Percentiles rank a stretch among this genome's conserved stretches.
phyloP scores from a whole-genome alignment of 805 yeast species.

The Metschnikowia cubensis region DNA sequence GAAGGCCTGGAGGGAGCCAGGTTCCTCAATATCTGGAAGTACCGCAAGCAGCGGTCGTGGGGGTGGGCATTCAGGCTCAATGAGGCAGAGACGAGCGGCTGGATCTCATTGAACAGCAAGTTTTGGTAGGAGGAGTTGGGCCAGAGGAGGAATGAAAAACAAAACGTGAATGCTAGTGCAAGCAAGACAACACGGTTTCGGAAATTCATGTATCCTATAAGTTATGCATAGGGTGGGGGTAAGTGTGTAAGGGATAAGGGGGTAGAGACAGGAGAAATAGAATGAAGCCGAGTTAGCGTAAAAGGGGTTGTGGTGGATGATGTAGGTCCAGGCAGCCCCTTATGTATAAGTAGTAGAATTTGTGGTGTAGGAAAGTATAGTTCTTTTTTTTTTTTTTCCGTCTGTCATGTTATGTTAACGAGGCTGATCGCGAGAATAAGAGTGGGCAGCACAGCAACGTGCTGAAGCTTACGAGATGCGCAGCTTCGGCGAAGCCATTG shows the following conservation, averaged over 20 bases:
- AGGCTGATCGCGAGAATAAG: slow-evolving; percentile 1
- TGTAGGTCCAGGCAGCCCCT: not conserved
- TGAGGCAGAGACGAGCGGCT: slow-evolving; percentile 5
- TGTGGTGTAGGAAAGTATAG: not conserved
- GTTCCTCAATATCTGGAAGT: slow-evolving; percentile 9
- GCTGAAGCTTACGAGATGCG: not conserved
- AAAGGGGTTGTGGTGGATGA: not conserved
- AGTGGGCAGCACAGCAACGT: not conserved
- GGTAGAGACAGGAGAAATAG: not conserved
- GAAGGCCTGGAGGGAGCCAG: slow-evolving; percentile 10
- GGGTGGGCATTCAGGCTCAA: slow-evolving; percentile 4
- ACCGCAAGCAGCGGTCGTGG: slow-evolving; percentile 9
- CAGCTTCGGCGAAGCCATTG: not conserved
- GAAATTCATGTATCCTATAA: slow-evolving; percentile 11
- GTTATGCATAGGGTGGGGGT: not conserved
- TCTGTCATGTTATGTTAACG: not conserved
- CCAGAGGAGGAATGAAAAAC: slow-evolving; percentile 9
- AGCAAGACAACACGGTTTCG: slow-evolving; percentile 10
- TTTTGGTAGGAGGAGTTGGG: slow-evolving; percentile 13
- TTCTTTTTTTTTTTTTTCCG: not conserved
- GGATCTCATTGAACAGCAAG: slow-evolving; percentile 11
- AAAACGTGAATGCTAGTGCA: slow-evolving; percentile 4
- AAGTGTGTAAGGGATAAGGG: not conserved
- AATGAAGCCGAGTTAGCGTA: not conserved
- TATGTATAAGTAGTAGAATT: not conserved